phyloP scores from a whole-genome alignment of 331 rosid species.

The Pyrus hybrid region DNA sequence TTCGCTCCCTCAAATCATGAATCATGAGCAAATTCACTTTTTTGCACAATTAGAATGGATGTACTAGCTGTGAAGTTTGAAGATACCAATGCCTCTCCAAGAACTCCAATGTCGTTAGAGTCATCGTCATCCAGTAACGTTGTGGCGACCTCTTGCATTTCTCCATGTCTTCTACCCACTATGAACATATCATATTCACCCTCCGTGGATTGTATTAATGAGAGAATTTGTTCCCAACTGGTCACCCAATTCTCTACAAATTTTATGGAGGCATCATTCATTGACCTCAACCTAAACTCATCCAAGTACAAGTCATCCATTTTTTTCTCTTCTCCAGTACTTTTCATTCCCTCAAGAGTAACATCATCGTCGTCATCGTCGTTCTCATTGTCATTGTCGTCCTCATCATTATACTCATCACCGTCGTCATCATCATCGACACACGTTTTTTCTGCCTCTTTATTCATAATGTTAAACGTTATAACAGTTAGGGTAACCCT shows the following conservation, averaged over 20 bases:
- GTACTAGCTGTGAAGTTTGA: background rate
- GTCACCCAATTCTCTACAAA: background rate
- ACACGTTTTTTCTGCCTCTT: background rate
- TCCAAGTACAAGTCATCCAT: slow-evolving; percentile 5
- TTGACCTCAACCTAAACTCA: slow-evolving; percentile 3
- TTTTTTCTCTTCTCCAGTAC: background rate
- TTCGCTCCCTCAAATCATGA: background rate
- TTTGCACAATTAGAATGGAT: slow-evolving; percentile 18
- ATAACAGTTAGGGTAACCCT: slow-evolving; percentile 11
- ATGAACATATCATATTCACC: slow-evolving; percentile 11
- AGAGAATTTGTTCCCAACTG: slow-evolving; percentile 4
- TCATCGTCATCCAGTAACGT: slow-evolving; percentile 1
- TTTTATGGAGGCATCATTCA: background rate
- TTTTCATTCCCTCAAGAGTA: background rate
- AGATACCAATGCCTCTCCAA: slow-evolving; percentile 19
- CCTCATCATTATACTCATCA: background rate
- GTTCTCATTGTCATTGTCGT: background rate
- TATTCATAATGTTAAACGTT: slow-evolving; percentile 3
- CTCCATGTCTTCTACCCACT: slow-evolving; percentile 19
- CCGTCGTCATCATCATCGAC: background rate
- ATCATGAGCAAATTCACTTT: background rate
- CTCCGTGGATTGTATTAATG: background rate
- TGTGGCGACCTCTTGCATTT: background rate
- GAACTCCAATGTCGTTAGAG: slow-evolving; percentile 11
- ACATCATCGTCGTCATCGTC: background rate